Conservation (phyloP, 352 stramenopile genomes). For the Pythium utonaiense region DNA sequence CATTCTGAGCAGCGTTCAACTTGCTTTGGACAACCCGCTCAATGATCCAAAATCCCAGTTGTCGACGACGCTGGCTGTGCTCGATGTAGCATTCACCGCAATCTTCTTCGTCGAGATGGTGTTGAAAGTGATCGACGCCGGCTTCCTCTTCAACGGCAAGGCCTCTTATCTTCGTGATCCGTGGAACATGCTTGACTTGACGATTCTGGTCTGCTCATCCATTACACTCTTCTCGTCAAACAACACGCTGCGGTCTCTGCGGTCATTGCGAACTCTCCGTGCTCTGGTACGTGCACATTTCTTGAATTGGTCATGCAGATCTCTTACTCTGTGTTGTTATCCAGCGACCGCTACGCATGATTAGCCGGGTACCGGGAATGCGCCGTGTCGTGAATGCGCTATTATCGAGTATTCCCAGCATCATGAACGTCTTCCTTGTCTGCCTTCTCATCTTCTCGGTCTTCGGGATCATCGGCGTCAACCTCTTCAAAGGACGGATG, state of each 20-base stretch:
- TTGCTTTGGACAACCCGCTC: conserved; percentile 66
- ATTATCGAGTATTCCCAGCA: conserved; percentile 63
- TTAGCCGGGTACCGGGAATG: conserved; percentile 61
- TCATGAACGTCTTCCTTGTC: conserved; percentile 78
- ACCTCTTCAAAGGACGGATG: conserved; percentile 86
- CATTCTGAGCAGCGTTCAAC: conserved; percentile 47
- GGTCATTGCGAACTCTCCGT: conserved; percentile 60
- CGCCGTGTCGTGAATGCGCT: conserved; percentile 77
- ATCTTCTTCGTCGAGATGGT: conserved; percentile 73
- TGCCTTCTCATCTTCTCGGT: conserved; percentile 89
- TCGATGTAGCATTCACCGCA: conserved; percentile 49
- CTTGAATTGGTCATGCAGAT: neutral
- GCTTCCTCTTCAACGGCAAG: conserved; percentile 50
- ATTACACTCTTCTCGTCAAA: conserved; percentile 37
- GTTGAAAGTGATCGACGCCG: conserved; percentile 68
- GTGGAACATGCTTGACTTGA: conserved; percentile 81
- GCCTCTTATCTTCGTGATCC: conserved; percentile 57
- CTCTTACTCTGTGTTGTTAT: neutral
- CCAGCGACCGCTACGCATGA: conserved; percentile 56
- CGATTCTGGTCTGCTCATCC: conserved; percentile 53
- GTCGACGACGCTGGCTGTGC: conserved; percentile 25
- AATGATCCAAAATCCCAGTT: conserved; percentile 36
- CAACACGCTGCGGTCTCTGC: conserved; percentile 43
- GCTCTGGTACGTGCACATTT: conserved; percentile 39
- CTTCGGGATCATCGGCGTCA: conserved; percentile 63